A percentile compares a stretch with the other conserved stretches of the same genome.
Evolutionary conservation across 1,284 basidiomycete species (phyloP).

Genomic region (Ganoderma boninense): DNA sequence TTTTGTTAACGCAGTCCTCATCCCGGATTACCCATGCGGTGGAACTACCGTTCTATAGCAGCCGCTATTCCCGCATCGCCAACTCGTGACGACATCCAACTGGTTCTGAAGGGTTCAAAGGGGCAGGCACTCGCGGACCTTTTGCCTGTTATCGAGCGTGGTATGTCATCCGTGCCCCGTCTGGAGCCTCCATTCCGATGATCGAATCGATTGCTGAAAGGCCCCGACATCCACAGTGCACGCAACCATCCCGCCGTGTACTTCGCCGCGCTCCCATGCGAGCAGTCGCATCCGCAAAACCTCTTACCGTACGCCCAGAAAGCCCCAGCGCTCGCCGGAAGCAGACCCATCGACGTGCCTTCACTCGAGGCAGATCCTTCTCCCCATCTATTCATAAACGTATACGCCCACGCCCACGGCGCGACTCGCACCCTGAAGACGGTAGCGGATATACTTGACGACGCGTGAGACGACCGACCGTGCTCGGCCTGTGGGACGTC

Average conservation of each 20-base stretch:
- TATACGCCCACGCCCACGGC: conserved; percentile 18
- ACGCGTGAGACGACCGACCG: conserved; percentile 16
- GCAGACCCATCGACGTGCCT: conserved; percentile 21
- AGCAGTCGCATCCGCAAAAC: not conserved
- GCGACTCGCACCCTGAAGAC: conserved; percentile 23
- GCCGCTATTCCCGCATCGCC: not conserved
- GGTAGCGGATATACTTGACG: conserved; percentile 13
- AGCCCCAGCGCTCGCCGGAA: conserved; percentile 6
- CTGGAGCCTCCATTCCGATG: conserved; percentile 8
- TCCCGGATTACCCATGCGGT: not conserved
- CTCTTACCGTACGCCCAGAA: not conserved
- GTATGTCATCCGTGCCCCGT: conserved; percentile 21
- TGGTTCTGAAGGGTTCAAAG: conserved; percentile 22
- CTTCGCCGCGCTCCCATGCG: conserved; percentile 1
- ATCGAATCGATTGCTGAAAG: conserved; percentile 14
- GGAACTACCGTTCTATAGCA: conserved; percentile 7
- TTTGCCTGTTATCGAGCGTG: conserved; percentile 18
- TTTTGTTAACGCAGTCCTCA: conserved; percentile 5
- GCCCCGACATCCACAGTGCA: conserved; percentile 7
- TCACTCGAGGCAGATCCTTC: conserved; percentile 15
- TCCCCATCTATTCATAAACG: conserved; percentile 24
- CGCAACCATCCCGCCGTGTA: conserved; percentile 1
- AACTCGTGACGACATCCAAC: conserved; percentile 23
- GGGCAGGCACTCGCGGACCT: conserved; percentile 31
- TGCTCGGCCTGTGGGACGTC: conserved; percentile 2